Evolutionary conservation across 2,329 filamentous ascomycete genomes (phyloP).

Genomic region (Microsporum audouinii): DNA sequence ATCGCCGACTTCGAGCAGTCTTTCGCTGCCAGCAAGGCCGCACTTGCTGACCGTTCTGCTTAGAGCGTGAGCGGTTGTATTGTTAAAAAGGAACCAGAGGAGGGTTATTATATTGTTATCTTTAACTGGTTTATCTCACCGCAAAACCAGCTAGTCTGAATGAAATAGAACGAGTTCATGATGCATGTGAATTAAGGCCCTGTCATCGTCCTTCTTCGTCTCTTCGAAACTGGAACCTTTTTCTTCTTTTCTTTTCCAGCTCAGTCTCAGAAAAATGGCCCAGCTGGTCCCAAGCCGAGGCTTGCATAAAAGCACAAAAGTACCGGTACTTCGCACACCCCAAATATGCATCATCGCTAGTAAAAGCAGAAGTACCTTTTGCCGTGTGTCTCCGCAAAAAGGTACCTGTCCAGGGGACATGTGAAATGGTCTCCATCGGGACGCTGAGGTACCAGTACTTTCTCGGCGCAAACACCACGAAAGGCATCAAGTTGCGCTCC

Average conservation of each 20-base stretch:
- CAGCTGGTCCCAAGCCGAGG: neutral
- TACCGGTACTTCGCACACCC: neutral
- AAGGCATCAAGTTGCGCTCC: neutral
- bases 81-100: neutral
- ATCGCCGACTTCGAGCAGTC: constrained; percentile 91
- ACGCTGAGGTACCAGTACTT: neutral
- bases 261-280: neutral
- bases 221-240: too few species aligned
- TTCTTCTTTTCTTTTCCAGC: neutral
- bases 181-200: too few species aligned
- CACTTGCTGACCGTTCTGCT: constrained; percentile 10
- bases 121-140: too few species aligned
- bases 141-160: neutral
- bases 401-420: neutral
- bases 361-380: neutral
- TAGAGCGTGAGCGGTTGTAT: neutral
- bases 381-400: neutral
- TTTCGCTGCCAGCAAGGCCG: constrained; percentile 47
- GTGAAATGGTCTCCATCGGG: neutral
- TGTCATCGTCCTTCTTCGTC: too few species aligned
- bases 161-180: neutral
- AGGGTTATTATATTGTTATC: too few species aligned
- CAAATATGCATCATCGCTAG: neutral
- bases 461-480: neutral
- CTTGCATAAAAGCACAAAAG: neutral